Conservation (phyloP, 768 basidiomycete species). For the Butyriboletus loyo region DNA sequence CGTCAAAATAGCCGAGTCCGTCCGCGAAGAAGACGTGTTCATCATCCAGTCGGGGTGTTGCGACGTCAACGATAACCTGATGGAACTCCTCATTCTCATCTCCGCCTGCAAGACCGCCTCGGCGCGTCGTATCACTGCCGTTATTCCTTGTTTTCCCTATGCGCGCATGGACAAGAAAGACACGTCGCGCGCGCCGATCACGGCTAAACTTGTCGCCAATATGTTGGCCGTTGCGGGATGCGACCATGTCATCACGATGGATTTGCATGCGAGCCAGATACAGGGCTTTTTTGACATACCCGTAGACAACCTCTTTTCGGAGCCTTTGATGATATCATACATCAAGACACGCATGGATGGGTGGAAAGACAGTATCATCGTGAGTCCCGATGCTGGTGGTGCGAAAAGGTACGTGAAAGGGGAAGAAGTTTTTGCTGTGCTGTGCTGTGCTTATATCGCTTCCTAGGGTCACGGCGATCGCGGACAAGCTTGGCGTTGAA, state of each 20-base stretch:
- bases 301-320: constrained; percentile 95
- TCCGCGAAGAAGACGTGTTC: constrained; percentile 98
- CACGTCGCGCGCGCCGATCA: constrained; percentile 92
- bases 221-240: constrained; percentile 97
- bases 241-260: constrained; percentile 99
- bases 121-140: constrained; percentile 92
- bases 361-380: constrained; percentile 89
- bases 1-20: constrained; percentile 91
- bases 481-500: constrained; percentile 92
- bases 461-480: constrained; percentile 84
- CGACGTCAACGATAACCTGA: constrained; percentile 94
- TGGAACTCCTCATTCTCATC: constrained; percentile 98
- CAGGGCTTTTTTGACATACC: constrained; percentile 99
- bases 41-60: constrained; percentile 90
- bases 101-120: constrained; percentile 98
- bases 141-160: constrained; percentile 97
- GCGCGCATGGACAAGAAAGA: constrained; percentile 98
- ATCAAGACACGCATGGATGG: constrained; percentile 82
- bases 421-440: neutral
- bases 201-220: constrained; percentile 96
- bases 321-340: constrained; percentile 92
- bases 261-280: constrained; percentile 95
- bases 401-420: constrained; percentile 80
- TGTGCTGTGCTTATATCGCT: constrained; percentile 1
- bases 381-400: constrained; percentile 96